Conservation (phyloP, 2,329 filamentous ascomycete genomes). For the Penicillium hesseltinei region DNA sequence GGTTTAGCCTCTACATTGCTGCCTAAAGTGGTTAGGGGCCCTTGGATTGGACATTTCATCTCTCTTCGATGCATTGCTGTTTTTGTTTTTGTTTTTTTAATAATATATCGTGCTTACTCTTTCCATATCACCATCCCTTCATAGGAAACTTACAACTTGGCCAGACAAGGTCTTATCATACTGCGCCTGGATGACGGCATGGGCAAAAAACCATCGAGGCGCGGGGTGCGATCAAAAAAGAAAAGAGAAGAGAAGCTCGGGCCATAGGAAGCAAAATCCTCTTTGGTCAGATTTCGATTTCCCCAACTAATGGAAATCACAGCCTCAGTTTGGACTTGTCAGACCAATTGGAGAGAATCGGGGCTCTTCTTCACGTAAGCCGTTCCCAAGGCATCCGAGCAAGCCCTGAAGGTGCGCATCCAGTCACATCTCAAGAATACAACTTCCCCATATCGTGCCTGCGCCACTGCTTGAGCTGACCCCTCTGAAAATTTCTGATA, state of each 20-base stretch:
- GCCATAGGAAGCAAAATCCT: background rate
- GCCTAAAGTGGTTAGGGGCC: background rate
- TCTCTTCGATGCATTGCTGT: too few relatives aligned
- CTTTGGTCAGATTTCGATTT: background rate
- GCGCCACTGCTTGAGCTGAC: background rate
- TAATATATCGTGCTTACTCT: background rate
- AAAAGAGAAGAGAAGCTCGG: background rate
- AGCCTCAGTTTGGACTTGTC: background rate
- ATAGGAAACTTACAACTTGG: background rate
- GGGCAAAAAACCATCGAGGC: background rate
- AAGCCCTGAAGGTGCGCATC: background rate
- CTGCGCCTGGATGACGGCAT: background rate
- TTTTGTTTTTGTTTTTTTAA: background rate
- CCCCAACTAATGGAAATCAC: constrained; percentile 1
- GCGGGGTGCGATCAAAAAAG: constrained; percentile 4
- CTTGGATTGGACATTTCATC: background rate
- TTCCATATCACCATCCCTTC: background rate
- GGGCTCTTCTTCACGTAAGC: background rate
- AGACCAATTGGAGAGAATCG: background rate
- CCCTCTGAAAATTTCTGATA: background rate
- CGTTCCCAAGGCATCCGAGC: background rate
- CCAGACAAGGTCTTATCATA: background rate
- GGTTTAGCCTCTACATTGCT: too few relatives aligned
- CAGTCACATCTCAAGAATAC: background rate
- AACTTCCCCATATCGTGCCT: background rate